A percentile compares a stretch with the other conserved stretches of the same genome.
Evolutionary conservation across 257 asterid species (phyloP).

Genomic region (Echites panduratus): DNA sequence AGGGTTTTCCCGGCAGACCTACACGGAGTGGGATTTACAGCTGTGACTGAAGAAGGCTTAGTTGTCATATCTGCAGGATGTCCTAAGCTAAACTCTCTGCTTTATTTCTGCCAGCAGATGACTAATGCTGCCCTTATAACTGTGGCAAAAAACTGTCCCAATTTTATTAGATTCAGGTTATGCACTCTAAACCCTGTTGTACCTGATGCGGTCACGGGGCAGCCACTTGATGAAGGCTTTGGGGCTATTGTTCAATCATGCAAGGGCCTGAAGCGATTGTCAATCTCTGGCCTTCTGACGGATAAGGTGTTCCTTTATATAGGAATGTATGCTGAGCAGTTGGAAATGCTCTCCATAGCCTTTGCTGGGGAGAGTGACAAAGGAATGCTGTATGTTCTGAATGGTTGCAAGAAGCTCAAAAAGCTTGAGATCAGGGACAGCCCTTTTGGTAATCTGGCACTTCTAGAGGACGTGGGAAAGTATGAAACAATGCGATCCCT

Average conservation of each 20-base stretch:
- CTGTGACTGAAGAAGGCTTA: conserved; percentile 74
- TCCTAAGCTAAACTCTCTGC: conserved; percentile 64
- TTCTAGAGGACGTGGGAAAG: conserved; percentile 76
- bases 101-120: conserved; percentile 74
- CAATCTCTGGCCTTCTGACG: conserved; percentile 68
- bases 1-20: conserved; percentile 66
- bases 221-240: conserved; percentile 82
- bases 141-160: conserved; percentile 77
- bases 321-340: conserved; percentile 83
- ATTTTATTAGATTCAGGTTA: conserved; percentile 64
- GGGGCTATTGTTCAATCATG: conserved; percentile 87
- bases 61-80: conserved; percentile 83
- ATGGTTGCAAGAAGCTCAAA: conserved; percentile 80
- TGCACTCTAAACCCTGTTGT: conserved; percentile 53
- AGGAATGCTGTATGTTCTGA: conserved; percentile 68
- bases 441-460: conserved; percentile 76
- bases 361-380: conserved; percentile 80
- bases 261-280: conserved; percentile 72
- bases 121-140: conserved; percentile 79
- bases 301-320: conserved; percentile 70
- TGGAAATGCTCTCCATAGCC: conserved; percentile 76
- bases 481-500: conserved; percentile 98
- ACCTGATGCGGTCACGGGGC: conserved; percentile 70
- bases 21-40: conserved; percentile 40
- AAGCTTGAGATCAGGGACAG: conserved; percentile 74